Percentiles rank a stretch among this genome's conserved stretches.
These are phyloP conservation scores for Porphyrellus sp. DNA, from an alignment of 1,284 basidiomycete genomes.

Conservation along the genomic window DNA sequence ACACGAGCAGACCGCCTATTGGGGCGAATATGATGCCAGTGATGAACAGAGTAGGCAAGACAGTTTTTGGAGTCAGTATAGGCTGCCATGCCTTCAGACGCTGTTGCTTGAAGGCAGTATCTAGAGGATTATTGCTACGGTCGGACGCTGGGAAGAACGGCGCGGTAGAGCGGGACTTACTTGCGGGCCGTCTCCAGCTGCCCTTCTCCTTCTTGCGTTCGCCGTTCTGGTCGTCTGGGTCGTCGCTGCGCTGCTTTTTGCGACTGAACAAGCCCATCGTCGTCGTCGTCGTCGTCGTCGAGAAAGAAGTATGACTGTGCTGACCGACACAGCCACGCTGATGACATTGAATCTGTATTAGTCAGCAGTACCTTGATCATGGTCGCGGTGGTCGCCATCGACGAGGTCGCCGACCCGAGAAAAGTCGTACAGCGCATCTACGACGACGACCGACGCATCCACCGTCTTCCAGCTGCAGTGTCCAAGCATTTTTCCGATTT, in stretches of 20 bases:
- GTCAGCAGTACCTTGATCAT: constrained; percentile 32
- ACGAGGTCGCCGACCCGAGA: constrained; percentile 49
- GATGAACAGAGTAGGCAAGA: constrained; percentile 93
- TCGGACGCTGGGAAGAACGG: constrained; percentile 12
- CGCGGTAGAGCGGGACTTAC: constrained; percentile 46
- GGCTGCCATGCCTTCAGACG: constrained; percentile 99
- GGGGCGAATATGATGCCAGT: constrained; percentile 94
- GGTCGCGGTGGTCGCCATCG: constrained; percentile 51
- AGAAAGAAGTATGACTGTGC: neutral
- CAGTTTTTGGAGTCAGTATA: constrained; percentile 95
- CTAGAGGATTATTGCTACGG: constrained; percentile 39
- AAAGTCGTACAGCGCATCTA: constrained; percentile 48
- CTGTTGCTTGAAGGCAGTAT: constrained; percentile 99
- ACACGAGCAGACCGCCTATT: constrained; percentile 91
- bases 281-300: constrained; percentile 20
- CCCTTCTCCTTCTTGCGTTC: constrained; percentile 80
- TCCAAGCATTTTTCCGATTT: constrained; percentile 48
- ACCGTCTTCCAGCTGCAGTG: constrained; percentile 47
- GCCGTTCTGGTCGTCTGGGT: constrained; percentile 38
- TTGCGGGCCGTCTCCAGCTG: constrained; percentile 84
- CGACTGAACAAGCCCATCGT: constrained; percentile 58
- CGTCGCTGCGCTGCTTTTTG: constrained; percentile 41
- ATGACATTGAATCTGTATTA: constrained; percentile 5
- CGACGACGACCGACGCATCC: constrained; percentile 12
- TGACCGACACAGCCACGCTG: constrained; percentile 13